A percentile compares a stretch with the other conserved stretches of the same genome.
These are phyloP conservation scores for Chimonanthus salicifolius DNA, from an alignment of 164 flowering plant species.

Conservation along the genomic window DNA sequence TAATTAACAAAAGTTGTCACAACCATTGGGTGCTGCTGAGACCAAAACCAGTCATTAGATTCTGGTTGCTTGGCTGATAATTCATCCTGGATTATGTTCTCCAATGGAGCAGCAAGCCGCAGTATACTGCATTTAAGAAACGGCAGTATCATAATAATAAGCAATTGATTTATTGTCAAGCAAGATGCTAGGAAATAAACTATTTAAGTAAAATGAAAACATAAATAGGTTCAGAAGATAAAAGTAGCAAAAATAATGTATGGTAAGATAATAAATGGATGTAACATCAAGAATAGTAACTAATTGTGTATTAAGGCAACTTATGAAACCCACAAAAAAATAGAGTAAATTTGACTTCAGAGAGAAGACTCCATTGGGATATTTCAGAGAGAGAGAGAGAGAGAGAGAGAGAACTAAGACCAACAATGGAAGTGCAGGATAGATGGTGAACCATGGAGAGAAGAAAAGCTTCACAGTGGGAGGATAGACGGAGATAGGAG, in stretches of 20 bases:
- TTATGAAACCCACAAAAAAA: no score
- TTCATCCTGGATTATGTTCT: slow-evolving; percentile 65
- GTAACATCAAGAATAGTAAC: not conserved
- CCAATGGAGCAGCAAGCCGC: slow-evolving; percentile 78
- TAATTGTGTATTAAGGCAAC: no score
- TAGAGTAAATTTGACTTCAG: no score
- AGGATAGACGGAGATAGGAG: no score
- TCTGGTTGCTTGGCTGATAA: slow-evolving; percentile 71
- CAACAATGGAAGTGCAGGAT: no score
- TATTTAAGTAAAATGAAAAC: not conserved
- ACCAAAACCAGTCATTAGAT: slow-evolving; percentile 88
- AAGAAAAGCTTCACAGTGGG: no score
- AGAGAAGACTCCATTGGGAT: no score
- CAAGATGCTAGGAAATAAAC: not conserved
- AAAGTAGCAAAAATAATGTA: not conserved
- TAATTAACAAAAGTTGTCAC: slow-evolving; percentile 66
- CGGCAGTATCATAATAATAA: slow-evolving; percentile 5
- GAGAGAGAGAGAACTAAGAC: no score
- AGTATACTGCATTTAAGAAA: slow-evolving; percentile 51
- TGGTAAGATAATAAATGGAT: not conserved
- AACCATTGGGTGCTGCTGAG: slow-evolving; percentile 71
- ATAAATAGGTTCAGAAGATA: not conserved
- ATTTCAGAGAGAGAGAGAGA: no score
- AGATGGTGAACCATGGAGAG: no score
- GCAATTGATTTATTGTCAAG: not conserved